Conservation (phyloP, 495 filamentous ascomycete genomes). For the Bryoglossum gracile region DNA sequence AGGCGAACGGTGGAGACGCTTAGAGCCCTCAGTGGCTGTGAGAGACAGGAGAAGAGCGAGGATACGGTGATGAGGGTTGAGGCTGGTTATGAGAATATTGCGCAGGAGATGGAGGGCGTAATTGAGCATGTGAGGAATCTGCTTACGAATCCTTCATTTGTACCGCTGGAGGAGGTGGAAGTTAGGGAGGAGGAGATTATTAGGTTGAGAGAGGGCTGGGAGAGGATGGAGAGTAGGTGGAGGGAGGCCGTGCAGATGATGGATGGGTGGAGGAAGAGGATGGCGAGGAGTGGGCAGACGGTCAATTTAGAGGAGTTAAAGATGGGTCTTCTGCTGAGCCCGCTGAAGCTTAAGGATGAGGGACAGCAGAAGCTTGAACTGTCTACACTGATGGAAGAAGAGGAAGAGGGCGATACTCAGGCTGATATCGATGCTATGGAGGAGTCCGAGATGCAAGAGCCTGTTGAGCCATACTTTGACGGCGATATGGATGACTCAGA, state of each 20-base stretch:
- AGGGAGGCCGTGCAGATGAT: conserved; percentile 83
- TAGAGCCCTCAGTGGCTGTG: conserved; percentile 71
- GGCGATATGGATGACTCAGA: conserved; percentile 12
- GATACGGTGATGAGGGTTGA: conserved; percentile 28
- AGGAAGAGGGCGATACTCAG: conserved; percentile 30
- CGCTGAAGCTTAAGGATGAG: conserved; percentile 48
- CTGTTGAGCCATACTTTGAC: conserved; percentile 33
- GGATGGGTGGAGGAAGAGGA: conserved; percentile 83
- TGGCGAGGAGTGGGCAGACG: conserved; percentile 69
- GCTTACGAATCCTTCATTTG: conserved; percentile 91
- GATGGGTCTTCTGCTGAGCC: conserved; percentile 62
- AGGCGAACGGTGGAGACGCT: conserved; percentile 63
- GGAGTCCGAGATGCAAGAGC: conserved; percentile 9
- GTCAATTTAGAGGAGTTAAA: conserved; percentile 78
- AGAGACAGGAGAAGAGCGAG: conserved; percentile 40
- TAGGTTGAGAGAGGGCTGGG: conserved; percentile 73
- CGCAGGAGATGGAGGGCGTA: conserved; percentile 61
- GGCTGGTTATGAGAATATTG: conserved; percentile 57
- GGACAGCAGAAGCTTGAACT: conserved; percentile 34
- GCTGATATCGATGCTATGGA: conserved; percentile 26
- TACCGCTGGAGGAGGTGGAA: conserved; percentile 89
- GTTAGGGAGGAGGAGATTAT: conserved; percentile 84
- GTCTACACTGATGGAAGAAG: conserved; percentile 33
- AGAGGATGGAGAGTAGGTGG: conserved; percentile 87
- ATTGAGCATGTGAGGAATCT: conserved; percentile 74